Evolutionary conservation across 2,329 filamentous ascomycete genomes (phyloP).

Genomic region (Fusarium sp.): DNA sequence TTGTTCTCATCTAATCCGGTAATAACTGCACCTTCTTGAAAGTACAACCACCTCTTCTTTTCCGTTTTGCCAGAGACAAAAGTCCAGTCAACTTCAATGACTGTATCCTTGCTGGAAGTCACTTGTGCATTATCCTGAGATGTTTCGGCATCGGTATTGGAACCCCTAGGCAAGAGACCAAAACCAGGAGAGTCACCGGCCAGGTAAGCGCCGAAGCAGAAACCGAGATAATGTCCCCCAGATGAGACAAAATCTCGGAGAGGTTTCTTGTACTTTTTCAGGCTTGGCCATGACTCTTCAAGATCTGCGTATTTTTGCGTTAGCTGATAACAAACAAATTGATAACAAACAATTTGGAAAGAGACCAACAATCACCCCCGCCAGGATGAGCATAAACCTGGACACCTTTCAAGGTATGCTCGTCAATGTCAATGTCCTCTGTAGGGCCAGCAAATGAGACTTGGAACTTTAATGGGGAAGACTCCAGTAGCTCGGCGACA

Average conservation of each 20-base stretch:
- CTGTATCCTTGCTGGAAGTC: conserved; percentile 23
- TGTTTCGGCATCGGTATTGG: conserved; percentile 18
- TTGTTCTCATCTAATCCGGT: conserved; percentile 23
- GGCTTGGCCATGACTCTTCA: conserved; percentile 21
- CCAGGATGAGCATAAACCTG: conserved; percentile 29
- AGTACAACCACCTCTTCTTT: conserved; percentile 39
- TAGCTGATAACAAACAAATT: background rate
- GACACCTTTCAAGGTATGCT: conserved; percentile 14
- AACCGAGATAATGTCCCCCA: conserved; percentile 42
- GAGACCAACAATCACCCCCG: conserved; percentile 20
- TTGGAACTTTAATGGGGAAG: conserved; percentile 31
- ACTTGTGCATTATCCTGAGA: conserved; percentile 29
- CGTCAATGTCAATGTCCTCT: conserved; percentile 26
- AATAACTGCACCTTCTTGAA: conserved; percentile 41
- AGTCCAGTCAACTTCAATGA: conserved; percentile 42
- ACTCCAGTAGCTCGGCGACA: conserved; percentile 32
- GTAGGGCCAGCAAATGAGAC: conserved; percentile 34
- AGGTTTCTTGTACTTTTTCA: conserved; percentile 15
- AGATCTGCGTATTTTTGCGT: conserved; percentile 19
- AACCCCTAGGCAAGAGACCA: conserved; percentile 27
- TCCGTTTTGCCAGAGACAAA: conserved; percentile 32
- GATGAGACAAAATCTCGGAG: conserved; percentile 35
- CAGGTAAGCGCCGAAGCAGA: conserved; percentile 45
- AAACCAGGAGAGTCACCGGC: conserved; percentile 40
- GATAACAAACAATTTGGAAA: background rate